Conservation (phyloP, 176 grass and related monocot genomes). For the Carex parvula region DNA sequence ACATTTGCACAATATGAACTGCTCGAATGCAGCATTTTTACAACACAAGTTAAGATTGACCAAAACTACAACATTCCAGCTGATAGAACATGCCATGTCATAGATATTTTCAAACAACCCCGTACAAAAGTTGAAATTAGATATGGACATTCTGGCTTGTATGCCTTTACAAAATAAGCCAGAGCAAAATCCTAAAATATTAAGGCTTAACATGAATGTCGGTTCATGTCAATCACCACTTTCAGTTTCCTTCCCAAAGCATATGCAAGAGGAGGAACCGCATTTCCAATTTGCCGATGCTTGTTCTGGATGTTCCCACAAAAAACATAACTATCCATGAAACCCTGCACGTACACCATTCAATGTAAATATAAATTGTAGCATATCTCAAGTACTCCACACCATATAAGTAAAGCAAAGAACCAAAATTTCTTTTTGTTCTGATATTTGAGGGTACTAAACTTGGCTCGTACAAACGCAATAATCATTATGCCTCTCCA, state of each 20-base stretch:
- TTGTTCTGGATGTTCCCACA: slow-evolving; percentile 67
- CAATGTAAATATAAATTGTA: slow-evolving; percentile 4
- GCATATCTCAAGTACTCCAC: too few species aligned
- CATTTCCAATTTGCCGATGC: slow-evolving; percentile 81
- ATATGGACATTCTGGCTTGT: background rate
- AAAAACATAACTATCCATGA: slow-evolving; percentile 58
- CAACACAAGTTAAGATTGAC: background rate
- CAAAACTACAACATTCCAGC: background rate
- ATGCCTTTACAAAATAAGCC: background rate
- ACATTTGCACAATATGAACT: background rate
- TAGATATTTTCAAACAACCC: background rate
- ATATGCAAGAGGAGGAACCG: slow-evolving; percentile 70
- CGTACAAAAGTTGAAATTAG: background rate
- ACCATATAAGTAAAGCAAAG: too few species aligned
- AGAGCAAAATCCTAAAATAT: background rate
- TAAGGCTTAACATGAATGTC: background rate
- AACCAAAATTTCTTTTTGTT: too few species aligned
- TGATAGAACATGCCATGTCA: background rate
- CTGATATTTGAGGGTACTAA: too few species aligned
- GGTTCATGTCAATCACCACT: slow-evolving; percentile 44
- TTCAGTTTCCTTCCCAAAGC: slow-evolving; percentile 65
- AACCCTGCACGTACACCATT: slow-evolving; percentile 42
- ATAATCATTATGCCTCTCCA: too few species aligned
- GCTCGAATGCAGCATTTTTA: background rate
- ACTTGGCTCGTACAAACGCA: too few species aligned